These are phyloP conservation scores for Cyberlindnera misumaiensis DNA, from an alignment of 805 yeast species.

Conservation along the genomic window DNA sequence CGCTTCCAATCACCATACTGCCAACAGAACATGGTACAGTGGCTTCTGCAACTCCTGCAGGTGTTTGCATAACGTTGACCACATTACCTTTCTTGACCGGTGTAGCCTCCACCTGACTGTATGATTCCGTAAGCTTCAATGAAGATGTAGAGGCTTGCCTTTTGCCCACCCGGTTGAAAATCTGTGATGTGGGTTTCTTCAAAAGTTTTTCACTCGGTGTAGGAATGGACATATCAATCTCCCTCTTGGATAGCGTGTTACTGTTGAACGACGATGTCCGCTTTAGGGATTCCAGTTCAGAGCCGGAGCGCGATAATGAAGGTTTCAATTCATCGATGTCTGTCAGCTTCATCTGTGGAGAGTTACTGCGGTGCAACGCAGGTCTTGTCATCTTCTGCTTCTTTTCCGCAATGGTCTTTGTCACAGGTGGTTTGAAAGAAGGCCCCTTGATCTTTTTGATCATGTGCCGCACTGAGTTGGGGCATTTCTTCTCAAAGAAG, in stretches of 20 bases:
- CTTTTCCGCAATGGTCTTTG: conserved; percentile 1
- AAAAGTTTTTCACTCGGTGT: conserved; percentile 6
- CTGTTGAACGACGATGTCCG: conserved; percentile 22
- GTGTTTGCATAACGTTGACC: conserved; percentile 15
- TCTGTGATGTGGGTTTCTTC: conserved; percentile 15
- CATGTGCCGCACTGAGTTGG: conserved; percentile 38
- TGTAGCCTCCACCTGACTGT: conserved; percentile 24
- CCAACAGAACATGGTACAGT: conserved; percentile 4
- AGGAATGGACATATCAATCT: conserved; percentile 23
- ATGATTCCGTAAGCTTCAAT: conserved; percentile 7
- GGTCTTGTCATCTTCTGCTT: conserved; percentile 8
- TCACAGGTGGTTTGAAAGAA: conserved; percentile 10
- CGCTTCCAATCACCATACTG: conserved; percentile 1
- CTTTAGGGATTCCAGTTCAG: conserved; percentile 18
- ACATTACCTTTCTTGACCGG: conserved; percentile 20
- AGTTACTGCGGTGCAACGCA: conserved; percentile 13
- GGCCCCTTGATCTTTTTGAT: conserved; percentile 40
- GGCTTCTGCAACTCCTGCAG: conserved; percentile 1
- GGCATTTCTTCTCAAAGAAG: conserved; percentile 42
- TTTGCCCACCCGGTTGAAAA: conserved; percentile 24
- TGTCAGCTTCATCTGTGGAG: conserved; percentile 11
- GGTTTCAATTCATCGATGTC: conserved; percentile 18
- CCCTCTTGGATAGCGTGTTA: conserved; percentile 18
- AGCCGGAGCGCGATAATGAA: conserved; percentile 14
- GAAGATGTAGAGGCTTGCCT: conserved; percentile 7